phyloP scores from a whole-genome alignment of 148 eudicot genomes.

The Fallopia convolvulus region DNA sequence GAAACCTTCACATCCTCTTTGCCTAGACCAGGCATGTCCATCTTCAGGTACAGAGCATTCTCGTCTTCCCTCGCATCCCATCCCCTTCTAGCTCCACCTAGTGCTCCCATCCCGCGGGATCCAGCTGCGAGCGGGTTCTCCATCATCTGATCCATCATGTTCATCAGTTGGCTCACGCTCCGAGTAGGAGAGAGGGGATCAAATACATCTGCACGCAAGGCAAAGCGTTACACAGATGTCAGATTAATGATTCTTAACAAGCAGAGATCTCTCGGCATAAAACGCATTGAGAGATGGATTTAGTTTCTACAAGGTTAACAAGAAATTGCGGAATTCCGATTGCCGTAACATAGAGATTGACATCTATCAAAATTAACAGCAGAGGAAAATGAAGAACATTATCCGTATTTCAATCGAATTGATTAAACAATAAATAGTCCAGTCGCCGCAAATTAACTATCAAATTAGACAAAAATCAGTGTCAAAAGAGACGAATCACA shows the following conservation, averaged over 20 bases:
- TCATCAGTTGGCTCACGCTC: conserved; percentile 60
- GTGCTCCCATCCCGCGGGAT: conserved; percentile 18
- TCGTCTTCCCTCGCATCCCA: conserved; percentile 61
- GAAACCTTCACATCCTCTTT: conserved; percentile 67
- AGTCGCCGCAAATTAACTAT: background rate
- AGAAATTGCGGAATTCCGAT: background rate
- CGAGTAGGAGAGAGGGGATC: conserved; percentile 62
- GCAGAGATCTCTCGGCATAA: background rate
- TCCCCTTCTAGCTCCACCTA: conserved; percentile 27
- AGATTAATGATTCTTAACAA: background rate
- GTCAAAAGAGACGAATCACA: background rate
- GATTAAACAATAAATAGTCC: background rate
- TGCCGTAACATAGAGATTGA: background rate
- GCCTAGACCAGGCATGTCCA: conserved; percentile 83
- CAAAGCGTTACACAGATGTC: background rate
- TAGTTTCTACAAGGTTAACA: background rate
- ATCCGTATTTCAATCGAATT: background rate
- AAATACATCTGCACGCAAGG: conserved; percentile 40
- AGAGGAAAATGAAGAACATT: background rate
- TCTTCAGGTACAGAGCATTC: conserved; percentile 37
- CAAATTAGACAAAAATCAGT: background rate
- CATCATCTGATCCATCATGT: conserved; percentile 63
- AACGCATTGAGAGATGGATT: background rate
- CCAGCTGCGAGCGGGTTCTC: conserved; percentile 34
- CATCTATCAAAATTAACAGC: background rate